These are phyloP conservation scores for Cydonia oblonga DNA, from an alignment of 331 rosid genomes.

Conservation along the genomic window DNA sequence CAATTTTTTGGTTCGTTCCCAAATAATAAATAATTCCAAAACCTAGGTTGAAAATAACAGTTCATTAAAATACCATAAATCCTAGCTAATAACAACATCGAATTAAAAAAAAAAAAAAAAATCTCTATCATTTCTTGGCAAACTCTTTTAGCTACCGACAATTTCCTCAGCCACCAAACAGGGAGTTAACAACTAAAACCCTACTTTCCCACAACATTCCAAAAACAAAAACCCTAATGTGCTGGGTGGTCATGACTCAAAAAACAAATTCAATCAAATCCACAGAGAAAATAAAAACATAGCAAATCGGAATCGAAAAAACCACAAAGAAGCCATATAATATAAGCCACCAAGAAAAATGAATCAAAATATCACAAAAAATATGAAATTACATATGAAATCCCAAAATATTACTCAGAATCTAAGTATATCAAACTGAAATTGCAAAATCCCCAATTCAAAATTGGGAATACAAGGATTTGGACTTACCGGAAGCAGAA, in stretches of 20 bases:
- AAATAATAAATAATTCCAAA: neutral
- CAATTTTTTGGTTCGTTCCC: neutral
- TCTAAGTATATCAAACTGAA: neutral
- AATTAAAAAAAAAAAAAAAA: neutral
- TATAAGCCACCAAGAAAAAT: neutral
- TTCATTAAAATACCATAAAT: neutral
- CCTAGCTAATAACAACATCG: neutral
- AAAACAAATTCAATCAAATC: neutral
- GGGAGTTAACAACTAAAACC: constrained; percentile 2
- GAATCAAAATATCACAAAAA: neutral
- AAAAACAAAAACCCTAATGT: neutral
- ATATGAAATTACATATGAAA: neutral
- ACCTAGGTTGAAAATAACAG: neutral
- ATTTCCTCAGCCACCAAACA: neutral
- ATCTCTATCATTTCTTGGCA: neutral
- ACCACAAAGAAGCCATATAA: neutral
- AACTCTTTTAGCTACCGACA: neutral
- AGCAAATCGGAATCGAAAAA: too few species aligned
- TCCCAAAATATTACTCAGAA: neutral
- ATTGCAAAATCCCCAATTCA: neutral
- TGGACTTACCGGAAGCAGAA: constrained; percentile 11
- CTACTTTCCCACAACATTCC: neutral
- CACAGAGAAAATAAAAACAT: too few species aligned
- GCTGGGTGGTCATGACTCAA: too few species aligned
- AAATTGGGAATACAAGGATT: neutral